phyloP scores from a whole-genome alignment of 2,329 filamentous ascomycete species.

The Tricladium varicosporioides region DNA sequence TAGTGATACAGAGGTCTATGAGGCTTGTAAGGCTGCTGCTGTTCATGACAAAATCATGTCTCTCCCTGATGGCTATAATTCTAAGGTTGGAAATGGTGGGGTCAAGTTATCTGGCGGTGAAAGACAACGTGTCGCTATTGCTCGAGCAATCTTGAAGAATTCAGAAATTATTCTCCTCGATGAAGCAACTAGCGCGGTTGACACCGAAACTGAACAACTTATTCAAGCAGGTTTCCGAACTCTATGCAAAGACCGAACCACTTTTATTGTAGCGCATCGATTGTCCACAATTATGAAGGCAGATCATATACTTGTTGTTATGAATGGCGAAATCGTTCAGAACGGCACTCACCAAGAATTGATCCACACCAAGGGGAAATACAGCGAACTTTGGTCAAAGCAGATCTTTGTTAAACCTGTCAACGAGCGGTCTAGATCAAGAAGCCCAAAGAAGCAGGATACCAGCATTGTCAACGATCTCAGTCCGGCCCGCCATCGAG shows the following conservation, averaged over 20 bases:
- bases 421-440: conserved; percentile 21
- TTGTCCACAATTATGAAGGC: conserved; percentile 54
- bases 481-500: conserved; percentile 16
- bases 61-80: conserved; percentile 54
- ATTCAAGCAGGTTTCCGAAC: conserved; percentile 66
- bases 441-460: conserved; percentile 27
- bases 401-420: conserved; percentile 38
- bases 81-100: conserved; percentile 40
- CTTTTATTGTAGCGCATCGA: conserved; percentile 43
- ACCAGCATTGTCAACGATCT: conserved; percentile 33
- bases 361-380: conserved; percentile 46
- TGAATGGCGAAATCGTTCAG: conserved; percentile 50
- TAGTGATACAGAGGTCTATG: conserved; percentile 32
- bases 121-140: conserved; percentile 83
- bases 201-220: conserved; percentile 90
- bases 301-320: conserved; percentile 52
- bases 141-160: conserved; percentile 86
- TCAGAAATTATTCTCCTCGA: conserved; percentile 91
- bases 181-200: conserved; percentile 90
- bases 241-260: conserved; percentile 48
- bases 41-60: conserved; percentile 56
- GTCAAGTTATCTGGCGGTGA: conserved; percentile 81
- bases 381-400: conserved; percentile 50
- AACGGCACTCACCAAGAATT: conserved; percentile 50
- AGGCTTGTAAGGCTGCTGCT: conserved; percentile 56